Evolutionary conservation across 495 filamentous ascomycete species (phyloP), one percentile per base, ranked within the genome.

Genomic region (Xylaria nigripes): DNA sequence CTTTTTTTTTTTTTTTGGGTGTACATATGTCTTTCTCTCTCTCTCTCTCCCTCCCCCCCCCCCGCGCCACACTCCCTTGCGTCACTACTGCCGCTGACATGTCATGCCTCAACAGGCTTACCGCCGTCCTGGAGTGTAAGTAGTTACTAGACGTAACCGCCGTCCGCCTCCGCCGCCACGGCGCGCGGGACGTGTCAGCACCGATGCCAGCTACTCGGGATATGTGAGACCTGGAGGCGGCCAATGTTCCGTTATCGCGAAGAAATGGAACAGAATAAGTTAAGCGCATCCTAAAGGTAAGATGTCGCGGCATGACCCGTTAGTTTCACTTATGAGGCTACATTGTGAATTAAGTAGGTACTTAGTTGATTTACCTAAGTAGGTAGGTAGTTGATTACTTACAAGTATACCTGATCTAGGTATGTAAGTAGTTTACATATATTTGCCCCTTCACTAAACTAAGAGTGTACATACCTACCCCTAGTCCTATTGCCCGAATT

Each of bases 131-230:
- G 32, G 6, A 36, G 32, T 36, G 27, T 29, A 29, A 9, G 27
- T 4, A 4, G 4, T 9, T 9, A 9, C 9, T 22, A 32, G 4
- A 53, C 24, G 29, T 36, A 25, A 47, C 25, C 45, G 27, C 41
- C 50, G 41, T 27, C 42, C 50, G 18, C 34, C 23, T 36, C n/a
- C 43, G 51, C 51, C 22, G 44, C 34, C 44, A 24, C 46, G 51
- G 51, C 51, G 51, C 34, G 43, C 51, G 51, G 43, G 44, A 47
- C 23, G 23, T 54, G 51, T 54, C 44, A 54, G 51, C 51, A 44
- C 51, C 51, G 51, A 54, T 40, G 51, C 51, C 51, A 54, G 32
- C 51, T 46, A 53, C 50, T 43, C 50, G 50, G 50, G 19, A 53
- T 32, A 40, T 30, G 29, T n/a, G 27, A 34, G 27, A 21, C 24